phyloP scores from a whole-genome alignment of 2,329 filamentous ascomycete species.

The Coniochaeta prunicola region DNA sequence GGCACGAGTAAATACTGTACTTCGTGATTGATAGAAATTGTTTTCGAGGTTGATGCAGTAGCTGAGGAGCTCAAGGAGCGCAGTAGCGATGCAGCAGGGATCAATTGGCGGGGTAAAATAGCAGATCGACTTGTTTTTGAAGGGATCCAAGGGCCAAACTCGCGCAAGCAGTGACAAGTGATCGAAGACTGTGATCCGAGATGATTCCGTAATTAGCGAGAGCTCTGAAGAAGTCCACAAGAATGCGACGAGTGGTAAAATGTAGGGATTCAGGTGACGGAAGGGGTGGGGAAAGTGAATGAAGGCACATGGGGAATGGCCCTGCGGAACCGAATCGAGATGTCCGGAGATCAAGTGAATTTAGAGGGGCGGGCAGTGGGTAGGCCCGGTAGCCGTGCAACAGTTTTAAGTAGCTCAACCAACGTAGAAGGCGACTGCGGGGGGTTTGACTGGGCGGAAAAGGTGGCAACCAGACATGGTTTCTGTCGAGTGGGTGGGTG shows the following conservation, averaged over 20 bases:
- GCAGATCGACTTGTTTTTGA: conserved; percentile 5
- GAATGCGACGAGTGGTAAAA: background rate
- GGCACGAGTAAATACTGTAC: background rate
- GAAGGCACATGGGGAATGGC: background rate
- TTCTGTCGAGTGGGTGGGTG: background rate
- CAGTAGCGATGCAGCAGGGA: background rate
- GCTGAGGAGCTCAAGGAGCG: too few species aligned
- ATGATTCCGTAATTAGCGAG: background rate
- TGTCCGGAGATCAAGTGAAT: conserved; percentile 2
- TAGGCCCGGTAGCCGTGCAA: background rate
- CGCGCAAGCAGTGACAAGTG: background rate
- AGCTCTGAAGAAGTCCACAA: background rate
- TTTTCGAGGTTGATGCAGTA: too few species aligned
- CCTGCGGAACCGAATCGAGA: conserved; percentile 1
- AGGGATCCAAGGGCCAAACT: background rate
- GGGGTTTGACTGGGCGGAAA: background rate
- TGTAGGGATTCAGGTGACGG: conserved; percentile 2
- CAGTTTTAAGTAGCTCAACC: background rate
- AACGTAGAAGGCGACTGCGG: background rate
- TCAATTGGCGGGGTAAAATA: background rate
- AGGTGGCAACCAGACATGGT: background rate
- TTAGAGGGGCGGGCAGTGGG: conserved; percentile 3
- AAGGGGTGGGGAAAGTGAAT: background rate
- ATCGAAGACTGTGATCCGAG: background rate
- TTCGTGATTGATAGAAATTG: background rate